Evolutionary conservation across 2,329 filamentous ascomycete genomes (phyloP).

Genomic region (Stachybotrys echinatus): DNA sequence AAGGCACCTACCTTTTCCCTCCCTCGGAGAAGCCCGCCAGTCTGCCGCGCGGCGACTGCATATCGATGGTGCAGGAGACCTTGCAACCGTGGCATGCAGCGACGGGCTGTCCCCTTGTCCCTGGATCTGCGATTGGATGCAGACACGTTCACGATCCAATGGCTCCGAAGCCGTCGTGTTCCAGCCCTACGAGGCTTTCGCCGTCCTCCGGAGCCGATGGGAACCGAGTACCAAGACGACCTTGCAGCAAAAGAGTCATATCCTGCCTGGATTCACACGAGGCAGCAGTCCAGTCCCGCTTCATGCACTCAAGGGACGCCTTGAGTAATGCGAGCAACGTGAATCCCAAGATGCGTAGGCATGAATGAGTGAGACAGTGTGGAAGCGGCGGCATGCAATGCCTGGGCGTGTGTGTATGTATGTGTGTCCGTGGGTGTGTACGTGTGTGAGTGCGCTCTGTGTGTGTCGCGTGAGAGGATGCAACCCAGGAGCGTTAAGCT

Average conservation of each 20-base stretch:
- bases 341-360: too few species aligned
- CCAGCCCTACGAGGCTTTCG: background rate
- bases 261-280: background rate
- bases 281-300: background rate
- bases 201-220: background rate
- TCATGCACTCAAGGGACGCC: too few species aligned
- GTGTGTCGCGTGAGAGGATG: background rate
- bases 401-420: too few species aligned
- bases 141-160: background rate
- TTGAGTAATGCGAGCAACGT: too few species aligned
- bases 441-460: background rate
- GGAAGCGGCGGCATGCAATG: background rate
- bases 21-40: too few species aligned
- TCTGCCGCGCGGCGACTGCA: too few species aligned
- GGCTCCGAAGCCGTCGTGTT: conserved; percentile 50
- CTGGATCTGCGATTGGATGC: too few species aligned
- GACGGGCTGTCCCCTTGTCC: too few species aligned
- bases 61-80: too few species aligned
- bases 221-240: background rate
- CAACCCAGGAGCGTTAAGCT: background rate
- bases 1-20: too few species aligned
- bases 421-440: background rate
- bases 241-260: background rate
- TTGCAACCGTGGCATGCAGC: too few species aligned
- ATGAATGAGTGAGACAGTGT: background rate